A percentile compares a stretch with the other conserved stretches of the same genome.
These are phyloP conservation scores for Neonectria coccinea DNA, from an alignment of 2,329 filamentous ascomycete species.

Conservation along the genomic window DNA sequence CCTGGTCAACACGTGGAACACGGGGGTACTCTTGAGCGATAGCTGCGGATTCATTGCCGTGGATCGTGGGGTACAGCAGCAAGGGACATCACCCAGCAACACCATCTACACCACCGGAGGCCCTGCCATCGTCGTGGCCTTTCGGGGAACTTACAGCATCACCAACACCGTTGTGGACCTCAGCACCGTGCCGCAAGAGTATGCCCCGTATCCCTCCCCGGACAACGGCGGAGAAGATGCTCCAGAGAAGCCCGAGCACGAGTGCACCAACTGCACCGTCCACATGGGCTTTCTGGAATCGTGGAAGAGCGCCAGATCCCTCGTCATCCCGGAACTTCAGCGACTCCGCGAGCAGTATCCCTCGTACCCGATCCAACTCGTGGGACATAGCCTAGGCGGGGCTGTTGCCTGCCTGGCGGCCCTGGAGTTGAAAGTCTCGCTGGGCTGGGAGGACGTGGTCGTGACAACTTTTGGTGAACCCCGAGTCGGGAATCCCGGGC, in stretches of 20 bases:
- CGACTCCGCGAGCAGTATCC: conserved; percentile 71
- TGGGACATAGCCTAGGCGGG: conserved; percentile 93
- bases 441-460: conserved; percentile 78
- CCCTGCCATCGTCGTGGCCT: conserved; percentile 80
- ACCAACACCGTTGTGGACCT: conserved; percentile 92
- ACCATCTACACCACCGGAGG: conserved; percentile 20
- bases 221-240: conserved; percentile 54
- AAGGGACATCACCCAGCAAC: conserved; percentile 25
- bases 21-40: conserved; percentile 85
- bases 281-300: conserved; percentile 90
- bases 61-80: conserved; percentile 67
- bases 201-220: conserved; percentile 83
- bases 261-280: conserved; percentile 89
- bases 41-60: conserved; percentile 94
- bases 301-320: conserved; percentile 79
- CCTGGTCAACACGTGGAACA: conserved; percentile 89
- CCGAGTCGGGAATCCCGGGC: conserved; percentile 67
- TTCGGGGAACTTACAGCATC: conserved; percentile 94
- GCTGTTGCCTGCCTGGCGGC: conserved; percentile 90
- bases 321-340: conserved; percentile 76
- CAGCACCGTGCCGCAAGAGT: conserved; percentile 88
- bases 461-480: conserved; percentile 97
- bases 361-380: conserved; percentile 78
- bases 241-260: conserved; percentile 56
- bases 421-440: conserved; percentile 78